phyloP scores from a whole-genome alignment of 2,329 filamentous ascomycete genomes.

The Neonectria magnoliae region DNA sequence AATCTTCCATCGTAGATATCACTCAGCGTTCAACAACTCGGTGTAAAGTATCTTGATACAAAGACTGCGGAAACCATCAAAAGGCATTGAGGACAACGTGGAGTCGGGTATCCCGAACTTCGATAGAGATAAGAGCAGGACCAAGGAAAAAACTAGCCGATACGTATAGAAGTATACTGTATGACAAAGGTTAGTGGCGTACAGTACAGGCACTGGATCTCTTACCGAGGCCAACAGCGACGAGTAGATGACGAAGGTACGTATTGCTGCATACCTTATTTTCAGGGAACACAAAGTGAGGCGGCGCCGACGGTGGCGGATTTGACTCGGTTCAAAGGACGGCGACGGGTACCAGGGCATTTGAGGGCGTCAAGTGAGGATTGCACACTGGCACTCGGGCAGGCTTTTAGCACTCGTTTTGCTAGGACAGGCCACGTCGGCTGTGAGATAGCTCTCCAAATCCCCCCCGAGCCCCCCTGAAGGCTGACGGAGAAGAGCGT shows the following conservation, averaged over 20 bases:
- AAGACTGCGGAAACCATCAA: neutral
- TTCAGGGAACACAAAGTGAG: slow-evolving; percentile 34
- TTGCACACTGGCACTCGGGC: slow-evolving; percentile 2
- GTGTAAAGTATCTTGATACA: neutral
- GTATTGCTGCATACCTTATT: slow-evolving; percentile 16
- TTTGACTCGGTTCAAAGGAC: slow-evolving; percentile 41
- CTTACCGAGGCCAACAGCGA: slow-evolving; percentile 32
- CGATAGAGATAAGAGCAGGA: slow-evolving; percentile 32
- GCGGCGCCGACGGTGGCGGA: slow-evolving; percentile 40
- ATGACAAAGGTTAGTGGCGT: slow-evolving; percentile 25
- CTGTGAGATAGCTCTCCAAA: slow-evolving; percentile 6
- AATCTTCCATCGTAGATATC: neutral
- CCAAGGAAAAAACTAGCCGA: slow-evolving; percentile 26
- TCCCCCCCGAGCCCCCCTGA: slow-evolving; percentile 25
- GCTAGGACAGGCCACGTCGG: slow-evolving; percentile 10
- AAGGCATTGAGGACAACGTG: slow-evolving; percentile 16
- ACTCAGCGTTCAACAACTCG: neutral
- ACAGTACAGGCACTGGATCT: slow-evolving; percentile 31
- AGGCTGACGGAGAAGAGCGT: slow-evolving; percentile 33
- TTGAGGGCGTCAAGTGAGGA: slow-evolving; percentile 4
- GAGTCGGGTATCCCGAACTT: slow-evolving; percentile 31
- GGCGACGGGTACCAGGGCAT: slow-evolving; percentile 23
- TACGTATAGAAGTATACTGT: slow-evolving; percentile 27
- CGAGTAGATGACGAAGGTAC: slow-evolving; percentile 30
- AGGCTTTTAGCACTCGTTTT: neutral